phyloP scores from a whole-genome alignment of 257 asterid species.

The Primulina huaijiensis region DNA sequence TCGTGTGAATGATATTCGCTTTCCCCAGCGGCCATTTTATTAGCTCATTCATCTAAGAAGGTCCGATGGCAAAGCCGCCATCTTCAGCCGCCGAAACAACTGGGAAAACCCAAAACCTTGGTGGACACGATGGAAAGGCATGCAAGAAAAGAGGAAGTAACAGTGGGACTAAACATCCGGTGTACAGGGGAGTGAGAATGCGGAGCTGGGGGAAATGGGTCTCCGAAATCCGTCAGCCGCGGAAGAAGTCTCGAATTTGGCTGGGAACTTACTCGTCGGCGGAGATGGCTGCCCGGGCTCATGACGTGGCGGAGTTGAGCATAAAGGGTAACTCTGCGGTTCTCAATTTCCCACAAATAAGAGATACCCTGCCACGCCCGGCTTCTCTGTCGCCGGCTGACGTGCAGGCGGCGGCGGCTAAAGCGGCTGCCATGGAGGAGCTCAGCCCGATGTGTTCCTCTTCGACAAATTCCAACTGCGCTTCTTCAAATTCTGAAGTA shows the following conservation, averaged over 20 bases:
- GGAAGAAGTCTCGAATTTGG: constrained; percentile 71
- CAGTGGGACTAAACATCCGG: constrained; percentile 45
- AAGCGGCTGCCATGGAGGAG: constrained; percentile 74
- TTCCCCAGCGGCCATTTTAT: background rate
- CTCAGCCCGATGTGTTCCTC: constrained; percentile 12
- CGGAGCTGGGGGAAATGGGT: constrained; percentile 86
- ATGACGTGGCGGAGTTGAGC: constrained; percentile 66
- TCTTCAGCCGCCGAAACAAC: background rate
- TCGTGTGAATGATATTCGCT: background rate
- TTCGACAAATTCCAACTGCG: background rate
- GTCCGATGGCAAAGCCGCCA: background rate
- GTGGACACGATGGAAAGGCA: background rate
- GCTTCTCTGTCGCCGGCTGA: constrained; percentile 48
- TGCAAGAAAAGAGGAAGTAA: constrained; percentile 15
- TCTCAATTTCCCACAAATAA: constrained; percentile 57
- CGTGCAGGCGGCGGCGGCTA: constrained; percentile 68
- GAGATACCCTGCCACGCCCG: constrained; percentile 57
- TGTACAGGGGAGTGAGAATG: constrained; percentile 70
- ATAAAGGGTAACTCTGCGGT: constrained; percentile 49
- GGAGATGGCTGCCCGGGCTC: constrained; percentile 80
- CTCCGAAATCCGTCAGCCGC: constrained; percentile 71
- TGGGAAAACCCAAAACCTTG: background rate
- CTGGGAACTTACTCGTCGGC: constrained; percentile 67
- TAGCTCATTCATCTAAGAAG: background rate
- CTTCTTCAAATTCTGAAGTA: constrained; percentile 11